phyloP scores from a whole-genome alignment of 306 rosid species.

The Prunus davidiana region DNA sequence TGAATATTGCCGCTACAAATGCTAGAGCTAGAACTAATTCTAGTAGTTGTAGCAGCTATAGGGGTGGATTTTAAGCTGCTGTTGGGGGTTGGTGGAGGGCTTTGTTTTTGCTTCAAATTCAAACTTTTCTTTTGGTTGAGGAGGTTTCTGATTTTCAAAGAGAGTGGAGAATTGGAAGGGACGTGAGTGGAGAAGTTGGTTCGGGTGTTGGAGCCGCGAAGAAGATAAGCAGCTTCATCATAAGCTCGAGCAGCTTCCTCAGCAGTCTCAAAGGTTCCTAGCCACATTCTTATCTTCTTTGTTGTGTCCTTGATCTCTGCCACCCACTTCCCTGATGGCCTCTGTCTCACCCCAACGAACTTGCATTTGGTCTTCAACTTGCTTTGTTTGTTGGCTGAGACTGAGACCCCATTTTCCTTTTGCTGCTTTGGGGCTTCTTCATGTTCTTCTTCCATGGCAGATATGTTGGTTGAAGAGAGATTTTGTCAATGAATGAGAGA shows the following conservation, averaged over 20 bases:
- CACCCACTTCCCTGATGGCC: conserved; percentile 93
- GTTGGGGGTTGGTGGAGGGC: conserved; percentile 8
- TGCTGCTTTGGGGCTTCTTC: conserved; percentile 17
- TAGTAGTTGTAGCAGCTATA: conserved; percentile 8
- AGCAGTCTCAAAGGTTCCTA: conserved; percentile 70
- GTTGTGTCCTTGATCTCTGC: conserved; percentile 92
- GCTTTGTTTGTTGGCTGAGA: conserved; percentile 17
- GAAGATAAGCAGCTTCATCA: conserved; percentile 78
- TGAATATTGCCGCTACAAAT: not conserved
- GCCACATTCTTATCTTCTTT: conserved; percentile 77
- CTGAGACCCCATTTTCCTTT: conserved; percentile 2
- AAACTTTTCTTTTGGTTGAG: conserved; percentile 41
- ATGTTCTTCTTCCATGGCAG: conserved; percentile 18
- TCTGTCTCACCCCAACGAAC: conserved; percentile 80
- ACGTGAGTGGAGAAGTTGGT: conserved; percentile 57
- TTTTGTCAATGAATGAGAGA: not conserved
- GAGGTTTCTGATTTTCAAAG: conserved; percentile 62
- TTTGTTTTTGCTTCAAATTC: conserved; percentile 20
- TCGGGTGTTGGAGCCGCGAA: conserved; percentile 66
- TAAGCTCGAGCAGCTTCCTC: conserved; percentile 92
- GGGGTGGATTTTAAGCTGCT: not conserved
- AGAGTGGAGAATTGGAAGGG: conserved; percentile 49
- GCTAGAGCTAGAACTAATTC: conserved; percentile 5
- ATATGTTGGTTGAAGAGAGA: not conserved
- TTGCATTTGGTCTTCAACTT: conserved; percentile 32